Evolutionary conservation across 2,329 filamentous ascomycete genomes (phyloP).

Genomic region (Colletotrichum acutatum): DNA sequence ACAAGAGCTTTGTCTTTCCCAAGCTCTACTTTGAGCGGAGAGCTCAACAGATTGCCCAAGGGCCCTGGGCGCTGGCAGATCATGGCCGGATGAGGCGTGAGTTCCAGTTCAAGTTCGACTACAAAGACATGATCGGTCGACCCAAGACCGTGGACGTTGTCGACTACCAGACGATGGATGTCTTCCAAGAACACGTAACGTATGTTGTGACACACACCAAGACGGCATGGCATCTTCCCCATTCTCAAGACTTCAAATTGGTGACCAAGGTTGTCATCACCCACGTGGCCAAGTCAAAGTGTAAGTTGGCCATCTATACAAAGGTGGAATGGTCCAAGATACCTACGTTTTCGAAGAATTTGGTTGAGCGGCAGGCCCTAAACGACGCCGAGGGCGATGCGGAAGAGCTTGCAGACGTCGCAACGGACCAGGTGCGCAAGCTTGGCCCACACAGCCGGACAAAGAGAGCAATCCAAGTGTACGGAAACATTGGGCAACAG

Average conservation of each 20-base stretch:
- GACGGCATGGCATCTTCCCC: constrained; percentile 86
- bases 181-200: constrained; percentile 79
- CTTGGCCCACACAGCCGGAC: constrained; percentile 80
- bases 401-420: constrained; percentile 78
- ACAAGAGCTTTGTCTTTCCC: constrained; percentile 95
- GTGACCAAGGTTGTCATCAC: constrained; percentile 95
- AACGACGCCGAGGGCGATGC: constrained; percentile 80
- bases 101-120: constrained; percentile 82
- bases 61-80: constrained; percentile 82
- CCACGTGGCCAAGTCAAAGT: constrained; percentile 89
- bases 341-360: constrained; percentile 68
- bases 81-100: constrained; percentile 78
- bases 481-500: constrained; percentile 78
- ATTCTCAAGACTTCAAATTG: constrained; percentile 81
- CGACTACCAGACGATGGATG: constrained; percentile 89
- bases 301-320: constrained; percentile 89
- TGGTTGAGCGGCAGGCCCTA: constrained; percentile 78
- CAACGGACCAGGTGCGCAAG: constrained; percentile 80
- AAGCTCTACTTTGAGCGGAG: constrained; percentile 87
- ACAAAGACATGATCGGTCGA: constrained; percentile 72
- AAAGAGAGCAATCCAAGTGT: constrained; percentile 82
- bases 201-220: constrained; percentile 73
- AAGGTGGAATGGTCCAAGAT: constrained; percentile 87
- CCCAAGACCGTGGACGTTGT: constrained; percentile 71
- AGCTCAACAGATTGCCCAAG: constrained; percentile 83